Percentiles rank a stretch among this genome's conserved stretches.
Conservation (phyloP, 2,329 filamentous ascomycete genomes). For the Hypocrella siamensis region DNA sequence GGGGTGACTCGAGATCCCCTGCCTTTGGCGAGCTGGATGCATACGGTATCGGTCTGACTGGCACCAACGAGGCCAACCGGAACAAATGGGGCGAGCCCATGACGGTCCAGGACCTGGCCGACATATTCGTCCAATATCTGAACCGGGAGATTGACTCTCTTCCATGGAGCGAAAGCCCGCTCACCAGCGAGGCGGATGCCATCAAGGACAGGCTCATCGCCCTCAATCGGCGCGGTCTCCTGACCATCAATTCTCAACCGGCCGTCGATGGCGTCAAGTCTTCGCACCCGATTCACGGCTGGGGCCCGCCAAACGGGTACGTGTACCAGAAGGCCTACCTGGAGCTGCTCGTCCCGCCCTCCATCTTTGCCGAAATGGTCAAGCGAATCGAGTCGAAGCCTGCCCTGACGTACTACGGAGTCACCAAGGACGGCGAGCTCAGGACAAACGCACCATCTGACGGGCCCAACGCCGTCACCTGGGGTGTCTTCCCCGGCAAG, state of each 20-base stretch:
- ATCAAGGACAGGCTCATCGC: constrained; percentile 65
- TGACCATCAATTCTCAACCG: constrained; percentile 96
- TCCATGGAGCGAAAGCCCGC: constrained; percentile 86
- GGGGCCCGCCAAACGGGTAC: constrained; percentile 89
- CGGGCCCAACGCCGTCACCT: constrained; percentile 94
- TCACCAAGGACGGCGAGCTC: constrained; percentile 68
- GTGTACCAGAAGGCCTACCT: constrained; percentile 98
- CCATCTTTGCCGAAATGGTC: constrained; percentile 63
- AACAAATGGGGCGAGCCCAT: constrained; percentile 85
- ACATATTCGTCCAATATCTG: constrained; percentile 76
- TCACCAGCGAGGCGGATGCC: constrained; percentile 64
- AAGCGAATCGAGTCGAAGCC: constrained; percentile 60
- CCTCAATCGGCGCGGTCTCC: constrained; percentile 71
- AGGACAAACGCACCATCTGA: constrained; percentile 74
- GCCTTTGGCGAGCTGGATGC: constrained; percentile 91
- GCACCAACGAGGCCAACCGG: constrained; percentile 89
- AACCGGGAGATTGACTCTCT: constrained; percentile 65
- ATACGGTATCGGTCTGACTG: constrained; percentile 85
- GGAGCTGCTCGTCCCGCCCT: constrained; percentile 74
- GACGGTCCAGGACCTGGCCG: constrained; percentile 62
- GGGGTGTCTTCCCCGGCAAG: constrained; percentile 97
- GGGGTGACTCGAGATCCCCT: constrained; percentile 92
- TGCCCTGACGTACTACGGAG: constrained; percentile 86
- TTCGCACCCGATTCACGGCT: constrained; percentile 72
- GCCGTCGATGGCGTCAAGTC: constrained; percentile 86